Percentiles rank a stretch among this genome's conserved stretches.
phyloP scores from a whole-genome alignment of 371 early-diverging fungal genomes.

The Quaeritorhiza haematococci region DNA sequence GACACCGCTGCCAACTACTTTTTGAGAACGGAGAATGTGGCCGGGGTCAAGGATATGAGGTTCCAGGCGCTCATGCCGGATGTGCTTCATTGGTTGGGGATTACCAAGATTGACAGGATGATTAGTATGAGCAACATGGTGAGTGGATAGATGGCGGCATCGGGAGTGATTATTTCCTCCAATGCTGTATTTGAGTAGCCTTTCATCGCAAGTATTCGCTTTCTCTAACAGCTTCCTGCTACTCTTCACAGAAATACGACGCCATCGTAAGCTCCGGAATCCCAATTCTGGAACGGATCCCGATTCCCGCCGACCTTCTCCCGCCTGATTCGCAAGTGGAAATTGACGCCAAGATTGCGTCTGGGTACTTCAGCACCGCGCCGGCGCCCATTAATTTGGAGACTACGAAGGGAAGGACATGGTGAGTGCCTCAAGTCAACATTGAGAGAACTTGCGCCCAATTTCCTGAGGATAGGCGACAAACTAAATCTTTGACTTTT shows the following conservation, averaged over 20 bases:
- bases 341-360: constrained; percentile 94
- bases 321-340: constrained; percentile 91
- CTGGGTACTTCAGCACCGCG: constrained; percentile 83
- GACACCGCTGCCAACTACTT: constrained; percentile 91
- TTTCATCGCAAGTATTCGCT: too few species aligned
- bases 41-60: constrained; percentile 95
- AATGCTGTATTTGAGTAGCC: not conserved
- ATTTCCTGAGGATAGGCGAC: not conserved
- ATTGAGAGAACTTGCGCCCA: not conserved
- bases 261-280: constrained; percentile 90
- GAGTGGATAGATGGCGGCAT: not conserved
- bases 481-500: not conserved
- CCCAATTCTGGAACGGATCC: constrained; percentile 81
- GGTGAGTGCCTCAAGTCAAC: constrained; percentile 18
- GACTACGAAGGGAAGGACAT: constrained; percentile 28
- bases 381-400: constrained; percentile 13
- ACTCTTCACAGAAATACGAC: constrained; percentile 73
- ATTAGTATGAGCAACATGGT: constrained; percentile 54
- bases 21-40: constrained; percentile 85
- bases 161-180: not conserved
- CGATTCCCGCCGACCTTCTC: constrained; percentile 85
- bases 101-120: constrained; percentile 90
- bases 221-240: not conserved
- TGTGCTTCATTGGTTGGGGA: constrained; percentile 93
- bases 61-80: constrained; percentile 98